Evolutionary conservation across 331 rosid genomes (phyloP), one percentile per base, ranked within the genome.

Genomic region (Rhamnella rubrinervis): DNA sequence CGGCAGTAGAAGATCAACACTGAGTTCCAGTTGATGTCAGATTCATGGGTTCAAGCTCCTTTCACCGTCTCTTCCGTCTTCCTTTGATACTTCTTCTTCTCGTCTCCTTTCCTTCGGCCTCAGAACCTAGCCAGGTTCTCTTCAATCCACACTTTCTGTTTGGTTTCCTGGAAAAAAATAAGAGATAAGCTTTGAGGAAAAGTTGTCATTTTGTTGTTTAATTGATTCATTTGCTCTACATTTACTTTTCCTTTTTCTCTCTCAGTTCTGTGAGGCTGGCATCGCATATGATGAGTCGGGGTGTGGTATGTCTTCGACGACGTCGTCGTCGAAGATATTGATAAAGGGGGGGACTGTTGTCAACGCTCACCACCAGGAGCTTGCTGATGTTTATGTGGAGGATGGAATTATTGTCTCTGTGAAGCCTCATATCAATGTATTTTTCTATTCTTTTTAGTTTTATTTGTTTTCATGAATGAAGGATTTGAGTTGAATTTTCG

Each of bases 321-420:
- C 50, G 16, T 59, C 60, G 11, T 1, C 86, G 7, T 70, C 89
- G 11, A 89, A 82, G 83, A 46, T 91, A 72, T 75, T 91, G 86
- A 87, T 91, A 57, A 91, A 87, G 63, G 93, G 92, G 4, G 96
- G 96, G 19, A 80, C 78, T 5, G 92, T 92, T n/a, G 96, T 87
- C 44, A 91, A 91, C 70, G 93, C 97, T 74, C 88, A 88, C 67
- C 80, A 78, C 11, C 84, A 66, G 74, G 88, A 91, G 65, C 19
- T 82, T 57, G 93, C 97, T 57, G 96, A 88, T 80, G 96, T 91
- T 71, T 91, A 88, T 72, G 82, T 89, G 11, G 78, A 87, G 72
- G 85, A 84, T 67, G 97, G 92, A 13, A 70, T 87, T 52, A 84
- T 89, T 55, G 73, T 92, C 63, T 85, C 92, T 15, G 85, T 92